Evolutionary conservation across 495 filamentous ascomycete species (phyloP).

Genomic region (Lasiosphaeriaceae sp.): DNA sequence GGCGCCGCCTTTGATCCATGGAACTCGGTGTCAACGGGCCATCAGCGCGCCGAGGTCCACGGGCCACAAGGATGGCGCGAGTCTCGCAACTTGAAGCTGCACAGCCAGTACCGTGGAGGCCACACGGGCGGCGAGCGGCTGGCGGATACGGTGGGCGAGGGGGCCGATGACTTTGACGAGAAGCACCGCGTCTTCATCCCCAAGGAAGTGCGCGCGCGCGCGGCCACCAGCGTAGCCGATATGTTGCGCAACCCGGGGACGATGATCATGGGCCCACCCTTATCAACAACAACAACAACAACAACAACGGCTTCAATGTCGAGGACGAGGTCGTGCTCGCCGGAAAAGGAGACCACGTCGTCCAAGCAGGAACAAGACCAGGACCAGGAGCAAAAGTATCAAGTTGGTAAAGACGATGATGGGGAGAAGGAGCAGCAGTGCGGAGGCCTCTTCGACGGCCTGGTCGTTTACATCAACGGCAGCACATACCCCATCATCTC

Average conservation of each 20-base stretch:
- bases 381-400: constrained; percentile 33
- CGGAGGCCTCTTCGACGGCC: constrained; percentile 54
- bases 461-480: constrained; percentile 84
- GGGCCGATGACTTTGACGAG: constrained; percentile 44
- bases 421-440: constrained; percentile 20
- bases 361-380: constrained; percentile 25
- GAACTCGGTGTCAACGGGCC: constrained; percentile 76
- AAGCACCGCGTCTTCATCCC: constrained; percentile 41
- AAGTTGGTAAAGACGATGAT: constrained; percentile 20
- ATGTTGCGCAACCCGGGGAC: constrained; percentile 44
- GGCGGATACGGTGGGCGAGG: constrained; percentile 56
- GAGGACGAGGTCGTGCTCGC: not conserved
- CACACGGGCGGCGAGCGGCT: constrained; percentile 48
- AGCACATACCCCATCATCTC: constrained; percentile 76
- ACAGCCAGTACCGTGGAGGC: constrained; percentile 59
- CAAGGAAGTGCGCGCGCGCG: constrained; percentile 38
- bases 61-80: constrained; percentile 67
- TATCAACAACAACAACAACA: too few relatives aligned
- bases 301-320: too few relatives aligned
- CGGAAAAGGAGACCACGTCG: constrained; percentile 2
- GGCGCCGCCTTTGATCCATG: constrained; percentile 67
- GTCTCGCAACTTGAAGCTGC: constrained; percentile 61
- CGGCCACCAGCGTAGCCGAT: constrained; percentile 41
- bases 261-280: constrained; percentile 22
- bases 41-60: constrained; percentile 68